Evolutionary conservation across 2,329 filamentous ascomycete species (phyloP).

Genomic region (Aquanectria penicillioides): DNA sequence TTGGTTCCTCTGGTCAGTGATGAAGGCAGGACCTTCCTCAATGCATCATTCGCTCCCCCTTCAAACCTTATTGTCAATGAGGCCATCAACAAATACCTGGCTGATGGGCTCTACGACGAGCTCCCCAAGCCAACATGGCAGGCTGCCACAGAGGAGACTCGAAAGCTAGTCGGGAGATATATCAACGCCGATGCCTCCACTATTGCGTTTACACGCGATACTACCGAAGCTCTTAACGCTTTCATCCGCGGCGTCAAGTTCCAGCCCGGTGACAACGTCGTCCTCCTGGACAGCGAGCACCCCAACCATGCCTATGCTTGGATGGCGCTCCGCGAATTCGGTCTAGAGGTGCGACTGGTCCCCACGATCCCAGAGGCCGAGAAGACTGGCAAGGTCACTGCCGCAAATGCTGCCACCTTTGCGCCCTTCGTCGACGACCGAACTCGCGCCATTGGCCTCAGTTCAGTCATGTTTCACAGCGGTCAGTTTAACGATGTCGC

Average conservation of each 20-base stretch:
- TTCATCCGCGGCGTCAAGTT: conserved; percentile 41
- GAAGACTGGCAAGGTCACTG: not conserved
- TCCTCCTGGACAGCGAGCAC: conserved; percentile 45
- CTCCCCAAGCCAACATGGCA: conserved; percentile 40
- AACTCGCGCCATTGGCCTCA: conserved; percentile 45
- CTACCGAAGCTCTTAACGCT: conserved; percentile 44
- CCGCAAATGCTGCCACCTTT: conserved; percentile 29
- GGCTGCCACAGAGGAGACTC: conserved; percentile 28
- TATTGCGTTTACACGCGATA: conserved; percentile 46
- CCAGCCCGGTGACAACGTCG: conserved; percentile 44
- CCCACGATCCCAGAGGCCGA: conserved; percentile 11
- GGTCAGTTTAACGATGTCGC: conserved; percentile 46
- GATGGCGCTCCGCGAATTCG: conserved; percentile 38
- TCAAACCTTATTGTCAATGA: conserved; percentile 46
- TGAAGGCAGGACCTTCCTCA: conserved; percentile 37
- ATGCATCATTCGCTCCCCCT: conserved; percentile 43
- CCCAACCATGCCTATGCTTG: conserved; percentile 46
- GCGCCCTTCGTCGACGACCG: conserved; percentile 42
- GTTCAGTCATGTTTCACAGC: conserved; percentile 47
- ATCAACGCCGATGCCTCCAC: conserved; percentile 39
- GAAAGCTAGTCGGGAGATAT: conserved; percentile 38
- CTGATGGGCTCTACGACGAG: conserved; percentile 36
- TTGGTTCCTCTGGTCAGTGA: conserved; percentile 9
- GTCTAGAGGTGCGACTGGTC: conserved; percentile 41
- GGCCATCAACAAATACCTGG: conserved; percentile 39